Percentiles rank a stretch among this genome's conserved stretches.
These are phyloP conservation scores for Elaeis guineensis DNA, from an alignment of 176 grass and related monocot genomes.

Conservation along the genomic window DNA sequence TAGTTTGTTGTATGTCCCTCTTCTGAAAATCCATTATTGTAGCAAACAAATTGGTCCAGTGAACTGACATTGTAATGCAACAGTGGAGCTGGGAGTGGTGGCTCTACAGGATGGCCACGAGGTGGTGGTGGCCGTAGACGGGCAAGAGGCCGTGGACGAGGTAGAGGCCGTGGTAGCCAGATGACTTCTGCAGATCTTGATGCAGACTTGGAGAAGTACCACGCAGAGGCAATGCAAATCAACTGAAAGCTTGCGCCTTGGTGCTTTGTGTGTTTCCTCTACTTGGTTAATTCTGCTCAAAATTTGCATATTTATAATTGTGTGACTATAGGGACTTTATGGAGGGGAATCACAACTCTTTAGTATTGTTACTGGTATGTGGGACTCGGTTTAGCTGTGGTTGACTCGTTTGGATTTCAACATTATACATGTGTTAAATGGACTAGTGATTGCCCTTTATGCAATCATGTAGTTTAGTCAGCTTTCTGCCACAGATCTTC, in stretches of 20 bases:
- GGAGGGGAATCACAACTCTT: no score
- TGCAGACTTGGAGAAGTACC: conserved; percentile 14
- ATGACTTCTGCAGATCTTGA: conserved; percentile 8
- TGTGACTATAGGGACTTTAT: no score
- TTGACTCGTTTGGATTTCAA: no score
- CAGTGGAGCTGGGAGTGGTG: conserved; percentile 36
- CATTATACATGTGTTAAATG: no score
- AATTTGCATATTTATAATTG: neutral
- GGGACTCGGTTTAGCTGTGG: no score
- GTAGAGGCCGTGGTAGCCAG: conserved; percentile 9
- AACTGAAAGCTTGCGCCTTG: neutral
- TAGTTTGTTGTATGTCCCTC: no score
- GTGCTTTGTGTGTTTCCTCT: neutral
- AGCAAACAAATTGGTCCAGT: no score
- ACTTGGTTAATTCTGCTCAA: neutral
- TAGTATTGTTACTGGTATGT: no score
- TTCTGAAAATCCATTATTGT: no score
- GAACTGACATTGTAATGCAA: no score
- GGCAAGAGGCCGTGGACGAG: conserved; percentile 15
- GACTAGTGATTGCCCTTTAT: conserved; percentile 3
- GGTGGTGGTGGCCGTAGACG: conserved; percentile 2
- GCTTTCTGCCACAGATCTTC: conserved; percentile 41
- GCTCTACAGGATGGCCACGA: conserved; percentile 19
- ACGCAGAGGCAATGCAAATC: neutral
- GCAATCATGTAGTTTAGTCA: neutral